phyloP scores from a whole-genome alignment of 805 yeast genomes.

The Wickerhamomyces pijperi region DNA sequence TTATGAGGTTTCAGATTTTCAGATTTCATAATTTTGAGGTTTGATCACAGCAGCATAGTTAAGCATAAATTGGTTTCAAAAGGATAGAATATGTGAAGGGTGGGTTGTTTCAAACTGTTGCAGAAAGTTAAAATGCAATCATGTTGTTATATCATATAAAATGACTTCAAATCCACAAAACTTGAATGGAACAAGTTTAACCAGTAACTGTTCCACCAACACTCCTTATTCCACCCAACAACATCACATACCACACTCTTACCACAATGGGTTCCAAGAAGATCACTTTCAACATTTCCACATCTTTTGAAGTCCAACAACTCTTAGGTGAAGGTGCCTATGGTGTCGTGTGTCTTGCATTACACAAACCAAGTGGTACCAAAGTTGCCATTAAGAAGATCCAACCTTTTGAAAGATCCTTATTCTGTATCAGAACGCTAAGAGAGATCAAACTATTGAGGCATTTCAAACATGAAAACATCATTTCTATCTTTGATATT shows the following conservation, averaged over 20 bases:
- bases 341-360: constrained; percentile 86
- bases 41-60: neutral
- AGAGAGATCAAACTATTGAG: constrained; percentile 82
- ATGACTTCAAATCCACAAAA: neutral
- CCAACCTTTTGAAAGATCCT: constrained; percentile 80
- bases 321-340: constrained; percentile 95
- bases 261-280: constrained; percentile 18
- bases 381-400: constrained; percentile 94
- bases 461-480: constrained; percentile 90
- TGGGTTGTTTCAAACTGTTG: neutral
- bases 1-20: neutral
- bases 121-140: neutral
- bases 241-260: neutral
- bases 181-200: neutral
- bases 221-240: too few species aligned
- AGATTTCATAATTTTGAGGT: neutral
- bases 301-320: constrained; percentile 75
- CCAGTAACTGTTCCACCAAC: too few species aligned
- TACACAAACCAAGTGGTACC: constrained; percentile 75
- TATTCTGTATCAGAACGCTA: constrained; percentile 81
- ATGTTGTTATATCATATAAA: neutral
- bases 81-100: too few species aligned
- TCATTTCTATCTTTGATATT: constrained; percentile 79
- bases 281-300: constrained; percentile 69
- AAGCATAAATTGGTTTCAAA: neutral